A percentile compares a stretch with the other conserved stretches of the same genome.
These are phyloP conservation scores for Diaporthe longicolla DNA, from an alignment of 2,329 filamentous ascomycete genomes.

Conservation along the genomic window DNA sequence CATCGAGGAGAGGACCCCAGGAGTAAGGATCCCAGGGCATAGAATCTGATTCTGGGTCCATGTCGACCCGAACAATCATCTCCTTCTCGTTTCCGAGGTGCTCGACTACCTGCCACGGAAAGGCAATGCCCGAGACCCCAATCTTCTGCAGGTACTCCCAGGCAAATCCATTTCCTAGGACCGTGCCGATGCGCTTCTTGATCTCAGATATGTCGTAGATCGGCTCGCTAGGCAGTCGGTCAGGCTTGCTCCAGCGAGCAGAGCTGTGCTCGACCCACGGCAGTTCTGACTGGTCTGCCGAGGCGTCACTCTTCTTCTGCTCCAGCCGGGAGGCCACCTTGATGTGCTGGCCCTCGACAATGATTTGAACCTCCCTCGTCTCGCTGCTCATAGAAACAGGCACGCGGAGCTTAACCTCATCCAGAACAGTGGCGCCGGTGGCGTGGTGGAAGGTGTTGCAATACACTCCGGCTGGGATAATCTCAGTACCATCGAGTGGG, in stretches of 20 bases:
- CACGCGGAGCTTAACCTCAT: not conserved
- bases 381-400: not conserved
- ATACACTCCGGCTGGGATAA: not conserved
- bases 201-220: not conserved
- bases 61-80: not conserved
- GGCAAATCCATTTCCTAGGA: not conserved
- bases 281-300: not conserved
- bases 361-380: not conserved
- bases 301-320: not conserved
- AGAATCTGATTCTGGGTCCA: not conserved
- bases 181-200: not conserved
- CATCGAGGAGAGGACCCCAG: not conserved
- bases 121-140: conserved; percentile 2
- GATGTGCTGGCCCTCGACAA: not conserved
- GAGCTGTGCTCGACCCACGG: not conserved
- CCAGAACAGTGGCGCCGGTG: not conserved
- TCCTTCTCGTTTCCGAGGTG: conserved; percentile 7
- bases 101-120: not conserved
- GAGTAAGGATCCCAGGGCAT: not conserved
- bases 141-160: conserved; percentile 9
- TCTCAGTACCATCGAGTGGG: not conserved
- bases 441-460: conserved; percentile 2
- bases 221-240: not conserved
- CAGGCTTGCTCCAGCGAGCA: not conserved
- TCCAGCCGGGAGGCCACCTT: not conserved